Conservation (phyloP, 1,284 basidiomycete species). For the Termitomyces sp. region DNA sequence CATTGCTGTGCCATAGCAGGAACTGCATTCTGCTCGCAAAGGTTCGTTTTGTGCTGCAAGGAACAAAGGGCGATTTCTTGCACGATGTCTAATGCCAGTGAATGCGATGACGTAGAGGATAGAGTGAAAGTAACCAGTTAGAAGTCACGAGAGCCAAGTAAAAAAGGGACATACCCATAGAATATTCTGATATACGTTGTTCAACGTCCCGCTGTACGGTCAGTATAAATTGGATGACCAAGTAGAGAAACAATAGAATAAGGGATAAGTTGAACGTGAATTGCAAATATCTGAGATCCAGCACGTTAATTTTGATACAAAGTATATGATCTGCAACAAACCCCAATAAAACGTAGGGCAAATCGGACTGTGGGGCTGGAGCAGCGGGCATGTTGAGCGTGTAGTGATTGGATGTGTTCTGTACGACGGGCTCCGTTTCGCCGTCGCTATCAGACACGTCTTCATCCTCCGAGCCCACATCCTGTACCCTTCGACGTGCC, state of each 20-base stretch:
- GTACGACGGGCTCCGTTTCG: constrained; percentile 39
- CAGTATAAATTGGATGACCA: constrained; percentile 80
- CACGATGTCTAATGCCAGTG: constrained; percentile 61
- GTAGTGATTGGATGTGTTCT: constrained; percentile 71
- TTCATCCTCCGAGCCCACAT: constrained; percentile 29
- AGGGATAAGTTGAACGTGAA: constrained; percentile 93
- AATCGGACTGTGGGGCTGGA: constrained; percentile 49
- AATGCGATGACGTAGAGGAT: constrained; percentile 4
- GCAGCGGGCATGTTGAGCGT: constrained; percentile 72
- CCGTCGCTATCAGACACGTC: constrained; percentile 41
- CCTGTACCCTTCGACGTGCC: constrained; percentile 20
- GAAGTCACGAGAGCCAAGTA: background rate
- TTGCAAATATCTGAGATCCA: constrained; percentile 73
- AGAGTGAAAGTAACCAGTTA: background rate
- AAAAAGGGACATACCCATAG: constrained; percentile 59
- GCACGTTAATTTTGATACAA: constrained; percentile 8
- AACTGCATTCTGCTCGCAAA: constrained; percentile 71
- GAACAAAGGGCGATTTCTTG: constrained; percentile 88
- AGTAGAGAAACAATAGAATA: constrained; percentile 79
- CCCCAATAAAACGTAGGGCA: constrained; percentile 78
- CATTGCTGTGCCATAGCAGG: constrained; percentile 86
- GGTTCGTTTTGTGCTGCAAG: constrained; percentile 73
- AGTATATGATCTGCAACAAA: constrained; percentile 29
- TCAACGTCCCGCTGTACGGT: constrained; percentile 90
- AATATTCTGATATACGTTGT: constrained; percentile 84